Evolutionary conservation across 1,284 basidiomycete species (phyloP).

Genomic region (Puccinia horiana): DNA sequence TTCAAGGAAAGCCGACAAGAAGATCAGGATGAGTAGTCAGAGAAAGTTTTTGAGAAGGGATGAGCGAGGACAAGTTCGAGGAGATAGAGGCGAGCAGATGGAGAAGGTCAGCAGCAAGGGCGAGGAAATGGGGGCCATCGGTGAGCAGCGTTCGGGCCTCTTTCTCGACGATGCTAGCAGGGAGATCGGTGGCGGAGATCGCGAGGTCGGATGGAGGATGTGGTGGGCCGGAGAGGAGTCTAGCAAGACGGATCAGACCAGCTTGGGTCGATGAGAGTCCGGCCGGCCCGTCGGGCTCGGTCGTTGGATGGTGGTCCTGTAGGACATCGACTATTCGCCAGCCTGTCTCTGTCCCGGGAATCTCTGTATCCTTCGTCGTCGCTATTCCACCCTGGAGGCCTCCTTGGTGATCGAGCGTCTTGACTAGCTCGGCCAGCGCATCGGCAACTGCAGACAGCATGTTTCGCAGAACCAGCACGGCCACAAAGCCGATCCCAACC

Average conservation of each 20-base stretch:
- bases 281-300: neutral
- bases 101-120: neutral
- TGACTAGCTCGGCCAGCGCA: neutral
- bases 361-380: neutral
- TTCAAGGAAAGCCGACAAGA: neutral
- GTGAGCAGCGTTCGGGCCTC: neutral
- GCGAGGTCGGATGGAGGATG: neutral
- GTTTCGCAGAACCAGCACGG: conserved; percentile 33
- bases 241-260: neutral
- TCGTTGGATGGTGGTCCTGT: neutral
- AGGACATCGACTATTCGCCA: neutral
- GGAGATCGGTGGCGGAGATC: neutral
- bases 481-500: conserved; percentile 33
- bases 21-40: neutral
- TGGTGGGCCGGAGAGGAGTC: neutral
- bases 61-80: neutral
- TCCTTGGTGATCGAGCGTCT: neutral
- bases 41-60: neutral
- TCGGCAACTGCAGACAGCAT: conserved; percentile 18
- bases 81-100: neutral
- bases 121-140: neutral
- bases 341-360: neutral
- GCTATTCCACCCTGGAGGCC: neutral
- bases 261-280: neutral
- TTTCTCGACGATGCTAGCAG: neutral